Conservation (phyloP, 257 asterid species). For the Penstemon newberryi region DNA sequence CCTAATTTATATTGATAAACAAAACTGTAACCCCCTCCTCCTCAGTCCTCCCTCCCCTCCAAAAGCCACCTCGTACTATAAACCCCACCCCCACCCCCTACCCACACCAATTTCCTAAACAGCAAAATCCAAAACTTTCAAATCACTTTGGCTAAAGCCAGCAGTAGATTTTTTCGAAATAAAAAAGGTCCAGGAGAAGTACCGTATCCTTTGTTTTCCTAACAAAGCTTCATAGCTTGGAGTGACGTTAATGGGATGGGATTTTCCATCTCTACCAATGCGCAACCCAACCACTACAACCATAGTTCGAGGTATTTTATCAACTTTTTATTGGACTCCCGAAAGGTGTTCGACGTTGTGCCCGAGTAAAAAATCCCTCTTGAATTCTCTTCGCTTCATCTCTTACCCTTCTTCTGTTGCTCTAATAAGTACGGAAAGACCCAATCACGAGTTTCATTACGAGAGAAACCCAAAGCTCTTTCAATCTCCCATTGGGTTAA, state of each 20-base stretch:
- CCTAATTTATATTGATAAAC: too few species aligned
- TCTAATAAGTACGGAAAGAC: conserved; percentile 22
- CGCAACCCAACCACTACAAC: conserved; percentile 29
- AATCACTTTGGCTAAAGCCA: too few species aligned
- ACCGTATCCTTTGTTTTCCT: not conserved
- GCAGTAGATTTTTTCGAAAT: too few species aligned
- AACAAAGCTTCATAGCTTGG: not conserved
- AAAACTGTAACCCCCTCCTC: too few species aligned
- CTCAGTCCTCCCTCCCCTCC: too few species aligned
- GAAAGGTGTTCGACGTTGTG: conserved; percentile 37
- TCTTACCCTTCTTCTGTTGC: conserved; percentile 40
- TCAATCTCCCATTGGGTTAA: conserved; percentile 27
- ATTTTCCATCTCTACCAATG: conserved; percentile 39
- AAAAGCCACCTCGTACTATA: too few species aligned
- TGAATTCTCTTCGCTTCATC: conserved; percentile 22
- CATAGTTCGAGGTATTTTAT: conserved; percentile 15
- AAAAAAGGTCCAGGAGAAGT: not conserved
- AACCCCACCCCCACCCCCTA: too few species aligned
- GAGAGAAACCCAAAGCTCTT: conserved; percentile 22
- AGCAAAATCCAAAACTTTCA: too few species aligned
- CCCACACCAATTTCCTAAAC: too few species aligned
- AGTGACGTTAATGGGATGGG: conserved; percentile 38
- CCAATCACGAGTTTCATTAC: conserved; percentile 9
- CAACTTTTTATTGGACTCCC: conserved; percentile 38
- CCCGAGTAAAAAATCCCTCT: conserved; percentile 28